Percentiles rank a stretch among this genome's conserved stretches.
Conservation (phyloP, 768 basidiomycete genomes). For the Boletales sp. region DNA sequence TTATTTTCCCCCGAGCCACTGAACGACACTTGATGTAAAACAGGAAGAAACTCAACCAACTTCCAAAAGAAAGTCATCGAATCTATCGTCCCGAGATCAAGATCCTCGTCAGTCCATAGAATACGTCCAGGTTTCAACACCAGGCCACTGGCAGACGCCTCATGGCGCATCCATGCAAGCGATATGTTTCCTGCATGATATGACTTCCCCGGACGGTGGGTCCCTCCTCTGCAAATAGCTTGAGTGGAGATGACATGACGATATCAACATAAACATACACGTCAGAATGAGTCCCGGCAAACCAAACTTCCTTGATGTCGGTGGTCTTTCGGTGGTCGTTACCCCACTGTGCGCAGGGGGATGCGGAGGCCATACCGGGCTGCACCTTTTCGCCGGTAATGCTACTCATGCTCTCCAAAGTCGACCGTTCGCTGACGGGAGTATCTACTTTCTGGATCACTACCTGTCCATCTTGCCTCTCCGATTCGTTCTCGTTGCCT, state of each 20-base stretch:
- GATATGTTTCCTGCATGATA: conserved; percentile 16
- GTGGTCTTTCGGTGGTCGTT: neutral
- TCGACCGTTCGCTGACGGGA: conserved; percentile 1
- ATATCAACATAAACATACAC: conserved; percentile 13
- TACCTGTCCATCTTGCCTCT: neutral
- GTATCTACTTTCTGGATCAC: neutral
- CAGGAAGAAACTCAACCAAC: conserved; percentile 11
- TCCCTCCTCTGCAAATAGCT: conserved; percentile 11
- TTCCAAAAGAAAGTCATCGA: conserved; percentile 16
- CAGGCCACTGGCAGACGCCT: conserved; percentile 24
- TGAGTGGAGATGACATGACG: neutral
- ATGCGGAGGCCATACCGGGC: neutral
- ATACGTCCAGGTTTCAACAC: conserved; percentile 15
- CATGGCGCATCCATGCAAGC: conserved; percentile 30
- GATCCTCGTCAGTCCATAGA: conserved; percentile 17
- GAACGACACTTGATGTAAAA: conserved; percentile 16
- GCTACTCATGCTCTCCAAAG: neutral
- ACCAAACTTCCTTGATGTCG: conserved; percentile 58
- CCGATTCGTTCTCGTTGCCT: neutral
- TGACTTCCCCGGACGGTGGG: conserved; percentile 8
- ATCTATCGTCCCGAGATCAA: conserved; percentile 14
- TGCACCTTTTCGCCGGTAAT: neutral
- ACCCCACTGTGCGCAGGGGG: neutral
- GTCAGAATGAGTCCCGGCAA: conserved; percentile 43
- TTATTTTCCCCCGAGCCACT: conserved; percentile 11